Evolutionary conservation across 352 stramenopile species (phyloP).

Genomic region (Phytophthora nicotianae): DNA sequence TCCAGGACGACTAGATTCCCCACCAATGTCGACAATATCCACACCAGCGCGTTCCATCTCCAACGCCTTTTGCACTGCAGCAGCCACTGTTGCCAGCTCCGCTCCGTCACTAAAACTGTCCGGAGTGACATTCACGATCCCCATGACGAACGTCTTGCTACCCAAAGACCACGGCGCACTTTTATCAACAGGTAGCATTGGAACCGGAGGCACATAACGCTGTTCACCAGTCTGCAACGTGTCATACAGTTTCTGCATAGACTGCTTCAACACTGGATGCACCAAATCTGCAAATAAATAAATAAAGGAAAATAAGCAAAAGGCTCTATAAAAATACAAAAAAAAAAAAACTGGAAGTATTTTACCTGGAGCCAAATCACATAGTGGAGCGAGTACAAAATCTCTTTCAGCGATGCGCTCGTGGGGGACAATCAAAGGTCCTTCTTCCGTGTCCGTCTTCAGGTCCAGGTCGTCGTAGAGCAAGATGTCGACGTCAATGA

Average conservation of each 20-base stretch:
- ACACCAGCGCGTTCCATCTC: conserved; percentile 92
- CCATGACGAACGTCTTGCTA: conserved; percentile 94
- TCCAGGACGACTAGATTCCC: conserved; percentile 98
- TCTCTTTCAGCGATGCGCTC: conserved; percentile 93
- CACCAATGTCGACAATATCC: conserved; percentile 97
- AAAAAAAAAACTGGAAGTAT: background rate
- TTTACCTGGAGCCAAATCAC: conserved; percentile 86
- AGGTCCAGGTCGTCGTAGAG: conserved; percentile 88
- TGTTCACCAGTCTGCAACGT: conserved; percentile 31
- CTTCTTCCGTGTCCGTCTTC: conserved; percentile 64
- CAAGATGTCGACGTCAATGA: conserved; percentile 97
- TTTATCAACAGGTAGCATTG: conserved; percentile 63
- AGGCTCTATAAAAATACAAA: background rate
- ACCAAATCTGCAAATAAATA: conserved; percentile 46
- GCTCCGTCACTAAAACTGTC: conserved; percentile 95
- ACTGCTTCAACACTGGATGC: conserved; percentile 79
- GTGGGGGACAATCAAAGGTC: conserved; percentile 94
- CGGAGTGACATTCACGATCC: conserved; percentile 99
- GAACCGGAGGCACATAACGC: conserved; percentile 46
- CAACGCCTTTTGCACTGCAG: conserved; percentile 84
- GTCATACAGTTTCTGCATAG: conserved; percentile 78
- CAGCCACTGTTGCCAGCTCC: conserved; percentile 46
- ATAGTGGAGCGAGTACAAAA: conserved; percentile 97
- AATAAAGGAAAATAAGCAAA: background rate
- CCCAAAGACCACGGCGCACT: conserved; percentile 46